Evolutionary conservation across 2,329 filamentous ascomycete species (phyloP).

Genomic region (Hypoxylon sp.): DNA sequence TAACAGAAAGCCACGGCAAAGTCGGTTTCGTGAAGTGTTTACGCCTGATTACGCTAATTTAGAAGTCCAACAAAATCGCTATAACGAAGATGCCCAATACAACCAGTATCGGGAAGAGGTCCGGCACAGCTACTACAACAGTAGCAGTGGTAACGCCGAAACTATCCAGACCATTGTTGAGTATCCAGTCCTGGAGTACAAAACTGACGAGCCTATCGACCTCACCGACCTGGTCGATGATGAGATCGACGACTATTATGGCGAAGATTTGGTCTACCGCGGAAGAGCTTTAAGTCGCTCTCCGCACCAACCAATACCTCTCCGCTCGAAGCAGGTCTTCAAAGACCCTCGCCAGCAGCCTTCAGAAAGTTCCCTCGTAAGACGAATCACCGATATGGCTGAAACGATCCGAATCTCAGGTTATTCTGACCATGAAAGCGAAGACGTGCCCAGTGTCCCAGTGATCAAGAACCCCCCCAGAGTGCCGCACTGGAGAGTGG

Average conservation of each 20-base stretch:
- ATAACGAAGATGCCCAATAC: not conserved
- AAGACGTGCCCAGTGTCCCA: slow-evolving; percentile 25
- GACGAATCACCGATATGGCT: slow-evolving; percentile 33
- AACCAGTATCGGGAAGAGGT: not conserved
- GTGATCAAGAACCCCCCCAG: slow-evolving; percentile 26
- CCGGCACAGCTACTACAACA: not conserved
- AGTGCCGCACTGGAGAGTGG: slow-evolving; percentile 26
- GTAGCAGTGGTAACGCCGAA: not conserved
- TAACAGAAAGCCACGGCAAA: not conserved
- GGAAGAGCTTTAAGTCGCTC: slow-evolving; percentile 14
- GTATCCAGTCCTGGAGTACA: slow-evolving; percentile 10
- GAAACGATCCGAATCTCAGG: slow-evolving; percentile 23
- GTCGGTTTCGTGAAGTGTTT: too few relatives aligned
- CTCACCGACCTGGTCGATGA: slow-evolving; percentile 19
- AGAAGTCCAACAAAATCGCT: too few relatives aligned
- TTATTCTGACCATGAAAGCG: slow-evolving; percentile 22
- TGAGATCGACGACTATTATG: not conserved
- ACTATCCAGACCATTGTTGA: not conserved
- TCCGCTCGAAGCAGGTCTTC: not conserved
- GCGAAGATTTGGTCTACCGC: not conserved
- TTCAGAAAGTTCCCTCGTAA: slow-evolving; percentile 31
- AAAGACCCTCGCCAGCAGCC: not conserved
- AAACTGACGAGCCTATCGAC: slow-evolving; percentile 21
- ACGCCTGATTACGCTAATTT: not conserved
- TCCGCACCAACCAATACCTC: slow-evolving; percentile 14